These are phyloP conservation scores for Gardenia jasminoides DNA, from an alignment of 257 asterid genomes.

Conservation along the genomic window DNA sequence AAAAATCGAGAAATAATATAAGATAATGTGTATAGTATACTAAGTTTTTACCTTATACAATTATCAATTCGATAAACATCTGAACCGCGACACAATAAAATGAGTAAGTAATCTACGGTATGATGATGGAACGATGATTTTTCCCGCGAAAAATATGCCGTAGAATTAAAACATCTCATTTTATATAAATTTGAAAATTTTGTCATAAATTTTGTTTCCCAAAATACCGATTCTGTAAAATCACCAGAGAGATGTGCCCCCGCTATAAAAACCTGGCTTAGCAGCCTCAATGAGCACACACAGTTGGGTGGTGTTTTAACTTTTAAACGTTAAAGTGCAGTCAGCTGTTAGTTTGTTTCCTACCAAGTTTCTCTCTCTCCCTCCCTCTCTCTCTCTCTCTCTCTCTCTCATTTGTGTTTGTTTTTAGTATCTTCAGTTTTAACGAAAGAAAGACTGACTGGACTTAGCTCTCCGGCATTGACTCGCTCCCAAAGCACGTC, in stretches of 20 bases:
- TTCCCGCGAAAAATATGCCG: background rate
- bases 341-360: constrained; percentile 17
- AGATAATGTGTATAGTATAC: background rate
- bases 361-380: constrained; percentile 20
- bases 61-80: background rate
- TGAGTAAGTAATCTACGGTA: background rate
- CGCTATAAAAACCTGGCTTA: background rate
- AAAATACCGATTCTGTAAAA: background rate
- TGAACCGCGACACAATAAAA: background rate
- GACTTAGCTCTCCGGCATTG: constrained; percentile 70
- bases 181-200: background rate
- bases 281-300: background rate
- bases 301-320: background rate
- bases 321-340: constrained; percentile 3
- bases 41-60: background rate
- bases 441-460: constrained; percentile 29
- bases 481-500: constrained; percentile 32
- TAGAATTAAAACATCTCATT: background rate
- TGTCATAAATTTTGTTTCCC: background rate
- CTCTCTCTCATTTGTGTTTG: constrained; percentile 28
- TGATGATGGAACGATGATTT: background rate
- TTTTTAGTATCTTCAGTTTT: constrained; percentile 19
- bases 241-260: background rate
- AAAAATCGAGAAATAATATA: background rate
- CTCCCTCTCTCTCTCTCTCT: constrained; percentile 34